phyloP scores from a whole-genome alignment of 2,329 filamentous ascomycete species.

The Diaporthe citri region DNA sequence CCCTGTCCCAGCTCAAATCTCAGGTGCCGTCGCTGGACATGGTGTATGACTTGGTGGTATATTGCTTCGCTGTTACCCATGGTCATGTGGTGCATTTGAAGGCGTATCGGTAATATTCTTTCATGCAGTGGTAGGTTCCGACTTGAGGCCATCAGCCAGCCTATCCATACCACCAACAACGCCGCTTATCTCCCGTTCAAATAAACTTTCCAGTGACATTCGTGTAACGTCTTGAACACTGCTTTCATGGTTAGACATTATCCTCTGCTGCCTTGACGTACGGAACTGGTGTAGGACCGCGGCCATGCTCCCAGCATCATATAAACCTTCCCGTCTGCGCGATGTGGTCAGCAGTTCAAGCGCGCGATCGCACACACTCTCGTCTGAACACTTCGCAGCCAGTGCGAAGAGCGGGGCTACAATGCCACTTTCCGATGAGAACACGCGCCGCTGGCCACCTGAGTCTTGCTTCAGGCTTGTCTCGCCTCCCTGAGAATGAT shows the following conservation, averaged over 20 bases:
- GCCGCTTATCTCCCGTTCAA: neutral
- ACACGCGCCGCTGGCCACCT: neutral
- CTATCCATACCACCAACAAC: neutral
- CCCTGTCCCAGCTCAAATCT: neutral
- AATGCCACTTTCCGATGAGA: neutral
- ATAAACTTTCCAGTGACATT: neutral
- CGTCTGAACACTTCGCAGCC: neutral
- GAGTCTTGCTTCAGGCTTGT: too few relatives aligned
- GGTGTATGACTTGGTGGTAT: neutral
- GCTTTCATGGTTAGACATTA: too few relatives aligned
- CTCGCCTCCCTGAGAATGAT: neutral
- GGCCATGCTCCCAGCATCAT: neutral
- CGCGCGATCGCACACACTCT: neutral
- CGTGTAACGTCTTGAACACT: rapidly evolving
- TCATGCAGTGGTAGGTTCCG: neutral
- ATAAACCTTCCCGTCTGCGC: neutral
- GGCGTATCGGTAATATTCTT: neutral
- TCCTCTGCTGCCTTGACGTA: neutral
- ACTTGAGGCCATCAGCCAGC: neutral
- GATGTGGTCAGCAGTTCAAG: neutral
- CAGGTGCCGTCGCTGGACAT: neutral
- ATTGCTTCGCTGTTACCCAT: neutral
- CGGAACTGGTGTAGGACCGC: neutral
- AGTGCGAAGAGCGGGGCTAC: neutral
- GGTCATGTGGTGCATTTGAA: neutral